Conservation (phyloP, 2,329 filamentous ascomycete species). For the Pseudogymnoascus sp. region DNA sequence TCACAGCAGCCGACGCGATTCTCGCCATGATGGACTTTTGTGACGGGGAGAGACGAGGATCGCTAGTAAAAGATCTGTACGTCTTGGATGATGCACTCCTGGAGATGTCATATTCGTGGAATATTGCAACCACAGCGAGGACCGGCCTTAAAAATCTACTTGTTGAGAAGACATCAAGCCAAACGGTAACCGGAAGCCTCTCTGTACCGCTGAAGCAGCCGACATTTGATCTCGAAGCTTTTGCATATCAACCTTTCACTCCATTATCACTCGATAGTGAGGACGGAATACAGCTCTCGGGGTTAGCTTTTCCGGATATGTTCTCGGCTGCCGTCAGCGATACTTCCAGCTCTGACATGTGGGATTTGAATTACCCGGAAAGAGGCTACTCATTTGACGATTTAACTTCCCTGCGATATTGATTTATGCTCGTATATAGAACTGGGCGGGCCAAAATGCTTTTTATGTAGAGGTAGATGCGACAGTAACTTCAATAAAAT, state of each 20-base stretch:
- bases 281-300: not conserved
- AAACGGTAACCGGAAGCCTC: not conserved
- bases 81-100: not conserved
- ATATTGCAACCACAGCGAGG: not conserved
- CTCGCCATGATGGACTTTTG: constrained; percentile 6
- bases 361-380: constrained; percentile 1
- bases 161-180: not conserved
- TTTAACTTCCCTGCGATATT: not conserved
- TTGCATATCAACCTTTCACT: not conserved
- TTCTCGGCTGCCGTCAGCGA: constrained; percentile 5
- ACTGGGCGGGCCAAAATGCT: not conserved
- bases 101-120: constrained; percentile 1
- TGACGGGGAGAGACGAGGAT: not conserved
- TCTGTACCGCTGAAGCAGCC: not conserved
- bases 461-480: constrained; percentile 1
- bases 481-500: not conserved
- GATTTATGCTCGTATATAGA: not conserved
- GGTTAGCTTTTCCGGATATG: not conserved
- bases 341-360: constrained; percentile 4
- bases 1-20: constrained; percentile 13
- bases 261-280: not conserved
- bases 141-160: not conserved
- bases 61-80: not conserved
- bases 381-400: constrained; percentile 2
- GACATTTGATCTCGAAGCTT: not conserved